Percentiles rank a stretch among this genome's conserved stretches.
Conservation (phyloP, 1,284 basidiomycete genomes). For the Macrocystidia cucumis region DNA sequence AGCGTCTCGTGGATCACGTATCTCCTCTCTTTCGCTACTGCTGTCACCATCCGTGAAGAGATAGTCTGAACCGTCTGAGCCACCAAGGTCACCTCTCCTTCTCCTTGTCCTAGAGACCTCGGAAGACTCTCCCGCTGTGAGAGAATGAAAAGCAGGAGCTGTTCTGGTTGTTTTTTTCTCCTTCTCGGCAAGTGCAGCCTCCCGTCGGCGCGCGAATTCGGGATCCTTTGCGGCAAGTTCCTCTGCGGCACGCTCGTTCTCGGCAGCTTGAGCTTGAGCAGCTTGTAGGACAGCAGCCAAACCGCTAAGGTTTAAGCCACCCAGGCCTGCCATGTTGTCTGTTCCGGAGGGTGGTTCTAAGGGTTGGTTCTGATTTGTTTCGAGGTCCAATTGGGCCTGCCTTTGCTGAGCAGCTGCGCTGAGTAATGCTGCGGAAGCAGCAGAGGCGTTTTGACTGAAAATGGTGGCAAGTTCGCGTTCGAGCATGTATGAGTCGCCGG, state of each 20-base stretch:
- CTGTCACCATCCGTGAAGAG: conserved; percentile 41
- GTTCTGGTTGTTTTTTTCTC: conserved; percentile 52
- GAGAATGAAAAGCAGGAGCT: conserved; percentile 69
- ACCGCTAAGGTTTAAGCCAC: conserved; percentile 48
- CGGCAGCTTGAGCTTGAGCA: conserved; percentile 53
- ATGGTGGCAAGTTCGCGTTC: conserved; percentile 68
- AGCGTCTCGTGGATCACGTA: conserved; percentile 16
- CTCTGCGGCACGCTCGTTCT: conserved; percentile 36
- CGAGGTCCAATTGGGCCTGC: conserved; percentile 35
- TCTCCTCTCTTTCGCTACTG: conserved; percentile 31
- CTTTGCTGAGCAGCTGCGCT: conserved; percentile 55
- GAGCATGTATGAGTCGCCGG: conserved; percentile 65
- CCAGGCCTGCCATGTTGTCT: conserved; percentile 23
- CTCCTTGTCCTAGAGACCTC: conserved; percentile 23
- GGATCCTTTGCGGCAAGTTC: conserved; percentile 35
- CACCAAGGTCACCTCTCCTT: conserved; percentile 26
- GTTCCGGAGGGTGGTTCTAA: conserved; percentile 15
- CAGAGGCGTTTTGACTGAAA: conserved; percentile 61
- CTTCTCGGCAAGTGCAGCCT: conserved; percentile 30
- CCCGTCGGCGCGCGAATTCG: conserved; percentile 30
- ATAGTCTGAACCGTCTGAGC: conserved; percentile 48
- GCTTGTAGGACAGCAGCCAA: conserved; percentile 70
- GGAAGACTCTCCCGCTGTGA: conserved; percentile 44
- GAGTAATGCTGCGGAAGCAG: conserved; percentile 50
- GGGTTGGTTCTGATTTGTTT: conserved; percentile 15